Percentiles rank a stretch among this genome's conserved stretches.
Conservation (phyloP, 2,329 filamentous ascomycete species). For the Lasiodiplodia gonubiensis region DNA sequence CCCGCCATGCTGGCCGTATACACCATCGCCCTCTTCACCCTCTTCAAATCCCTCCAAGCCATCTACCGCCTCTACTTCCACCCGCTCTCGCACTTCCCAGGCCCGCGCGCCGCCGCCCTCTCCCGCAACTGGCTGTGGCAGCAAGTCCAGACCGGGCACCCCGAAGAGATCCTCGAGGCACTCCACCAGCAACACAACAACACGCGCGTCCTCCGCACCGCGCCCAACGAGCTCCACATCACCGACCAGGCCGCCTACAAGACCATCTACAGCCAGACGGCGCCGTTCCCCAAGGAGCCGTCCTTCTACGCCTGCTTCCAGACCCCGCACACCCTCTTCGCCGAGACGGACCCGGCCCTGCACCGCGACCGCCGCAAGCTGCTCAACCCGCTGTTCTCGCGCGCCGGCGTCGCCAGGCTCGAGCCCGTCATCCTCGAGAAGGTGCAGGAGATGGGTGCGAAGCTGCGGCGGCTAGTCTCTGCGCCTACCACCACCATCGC, state of each 20-base stretch:
- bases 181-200: background rate
- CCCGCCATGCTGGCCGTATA: background rate
- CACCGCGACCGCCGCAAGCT: constrained; percentile 34
- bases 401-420: constrained; percentile 22
- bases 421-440: constrained; percentile 23
- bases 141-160: background rate
- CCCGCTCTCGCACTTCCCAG: constrained; percentile 33
- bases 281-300: constrained; percentile 28
- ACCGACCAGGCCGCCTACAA: constrained; percentile 29
- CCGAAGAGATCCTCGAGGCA: background rate
- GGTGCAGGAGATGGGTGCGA: constrained; percentile 20
- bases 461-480: constrained; percentile 27
- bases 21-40: no score
- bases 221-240: constrained; percentile 33
- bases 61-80: constrained; percentile 34
- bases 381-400: constrained; percentile 30
- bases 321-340: constrained; percentile 13
- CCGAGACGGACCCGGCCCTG: constrained; percentile 9
- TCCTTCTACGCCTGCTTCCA: constrained; percentile 27
- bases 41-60: background rate
- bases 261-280: constrained; percentile 28
- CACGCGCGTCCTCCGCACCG: constrained; percentile 27
- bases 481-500: background rate
- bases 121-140: background rate
- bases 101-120: constrained; percentile 33